Conservation (phyloP, 2,329 filamentous ascomycete species). For the Raffaelea albimanens region DNA sequence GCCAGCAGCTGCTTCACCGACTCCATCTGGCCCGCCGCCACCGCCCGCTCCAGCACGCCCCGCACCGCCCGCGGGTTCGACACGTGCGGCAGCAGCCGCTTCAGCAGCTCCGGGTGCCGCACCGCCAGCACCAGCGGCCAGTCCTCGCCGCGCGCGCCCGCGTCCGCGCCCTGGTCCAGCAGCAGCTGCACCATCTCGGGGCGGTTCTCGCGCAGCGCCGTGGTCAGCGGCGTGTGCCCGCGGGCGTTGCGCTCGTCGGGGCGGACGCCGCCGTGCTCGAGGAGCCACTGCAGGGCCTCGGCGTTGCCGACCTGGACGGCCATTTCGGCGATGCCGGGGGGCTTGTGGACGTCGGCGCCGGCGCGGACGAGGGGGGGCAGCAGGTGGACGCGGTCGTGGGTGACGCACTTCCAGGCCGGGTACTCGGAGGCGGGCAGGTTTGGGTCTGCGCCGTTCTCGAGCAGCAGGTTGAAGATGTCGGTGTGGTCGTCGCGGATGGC, state of each 20-base stretch:
- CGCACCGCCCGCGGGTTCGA: constrained; percentile 37
- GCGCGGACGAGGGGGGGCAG: constrained; percentile 24
- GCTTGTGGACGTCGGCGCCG: constrained; percentile 23
- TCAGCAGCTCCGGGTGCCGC: constrained; percentile 48
- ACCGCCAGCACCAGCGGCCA: constrained; percentile 66
- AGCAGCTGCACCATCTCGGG: constrained; percentile 36
- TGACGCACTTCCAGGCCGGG: constrained; percentile 17
- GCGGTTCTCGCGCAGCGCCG: constrained; percentile 27
- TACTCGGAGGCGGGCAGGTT: constrained; percentile 25
- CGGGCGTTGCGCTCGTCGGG: constrained; percentile 21
- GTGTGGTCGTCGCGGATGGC: constrained; percentile 15
- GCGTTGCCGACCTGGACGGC: constrained; percentile 22
- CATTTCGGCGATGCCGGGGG: constrained; percentile 22
- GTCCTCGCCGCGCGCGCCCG: constrained; percentile 19
- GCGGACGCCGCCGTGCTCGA: constrained; percentile 24
- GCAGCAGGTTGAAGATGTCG: constrained; percentile 21
- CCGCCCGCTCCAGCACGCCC: constrained; percentile 20
- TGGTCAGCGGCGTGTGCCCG: constrained; percentile 21
- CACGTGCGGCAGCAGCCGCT: constrained; percentile 35
- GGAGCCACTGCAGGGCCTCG: constrained; percentile 26
- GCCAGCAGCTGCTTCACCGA: constrained; percentile 56
- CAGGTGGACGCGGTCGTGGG: constrained; percentile 18
- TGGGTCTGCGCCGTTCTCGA: constrained; percentile 26
- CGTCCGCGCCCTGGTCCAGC: constrained; percentile 23
- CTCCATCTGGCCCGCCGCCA: constrained; percentile 51